Evolutionary conservation across 2,329 filamentous ascomycete genomes (phyloP).

Genomic region (Penicillium sp.): DNA sequence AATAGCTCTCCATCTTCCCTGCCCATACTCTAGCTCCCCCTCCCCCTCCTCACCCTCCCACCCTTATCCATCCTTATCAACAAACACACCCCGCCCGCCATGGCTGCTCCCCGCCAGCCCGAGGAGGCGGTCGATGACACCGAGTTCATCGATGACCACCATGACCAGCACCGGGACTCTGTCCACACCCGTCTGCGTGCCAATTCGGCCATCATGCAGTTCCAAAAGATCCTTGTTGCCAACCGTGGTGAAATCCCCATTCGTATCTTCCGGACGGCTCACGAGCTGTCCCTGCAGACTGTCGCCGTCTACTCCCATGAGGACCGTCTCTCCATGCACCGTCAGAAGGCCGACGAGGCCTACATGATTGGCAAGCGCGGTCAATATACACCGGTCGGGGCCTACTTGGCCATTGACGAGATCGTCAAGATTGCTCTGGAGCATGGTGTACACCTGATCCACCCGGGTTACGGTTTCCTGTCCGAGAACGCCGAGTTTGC

Average conservation of each 20-base stretch:
- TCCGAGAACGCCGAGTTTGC: slow-evolving; percentile 97
- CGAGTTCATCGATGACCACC: slow-evolving; percentile 62
- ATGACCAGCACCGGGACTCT: slow-evolving; percentile 55
- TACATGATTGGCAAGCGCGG: slow-evolving; percentile 97
- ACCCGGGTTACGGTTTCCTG: slow-evolving; percentile 95
- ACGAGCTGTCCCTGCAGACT: slow-evolving; percentile 85
- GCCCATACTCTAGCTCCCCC: too few species aligned
- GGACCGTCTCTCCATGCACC: slow-evolving; percentile 95
- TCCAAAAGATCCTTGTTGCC: slow-evolving; percentile 97
- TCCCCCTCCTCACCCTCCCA: too few species aligned
- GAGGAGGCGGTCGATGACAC: slow-evolving; percentile 36
- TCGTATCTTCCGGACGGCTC: slow-evolving; percentile 91
- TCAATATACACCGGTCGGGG: slow-evolving; percentile 91
- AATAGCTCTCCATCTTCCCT: too few species aligned
- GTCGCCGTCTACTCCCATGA: slow-evolving; percentile 63
- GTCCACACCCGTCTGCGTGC: slow-evolving; percentile 85
- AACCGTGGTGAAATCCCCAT: slow-evolving; percentile 95
- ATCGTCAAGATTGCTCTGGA: slow-evolving; percentile 96
- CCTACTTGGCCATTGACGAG: slow-evolving; percentile 90
- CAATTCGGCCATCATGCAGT: slow-evolving; percentile 96
- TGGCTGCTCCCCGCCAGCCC: slow-evolving; percentile 27
- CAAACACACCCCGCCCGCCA: too few species aligned
- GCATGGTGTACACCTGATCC: slow-evolving; percentile 94
- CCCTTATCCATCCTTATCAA: background rate
- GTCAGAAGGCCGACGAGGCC: slow-evolving; percentile 98